A percentile compares a stretch with the other conserved stretches of the same genome.
Evolutionary conservation across 1,284 basidiomycete species (phyloP).

Genomic region (Leccinum griseonigrum): DNA sequence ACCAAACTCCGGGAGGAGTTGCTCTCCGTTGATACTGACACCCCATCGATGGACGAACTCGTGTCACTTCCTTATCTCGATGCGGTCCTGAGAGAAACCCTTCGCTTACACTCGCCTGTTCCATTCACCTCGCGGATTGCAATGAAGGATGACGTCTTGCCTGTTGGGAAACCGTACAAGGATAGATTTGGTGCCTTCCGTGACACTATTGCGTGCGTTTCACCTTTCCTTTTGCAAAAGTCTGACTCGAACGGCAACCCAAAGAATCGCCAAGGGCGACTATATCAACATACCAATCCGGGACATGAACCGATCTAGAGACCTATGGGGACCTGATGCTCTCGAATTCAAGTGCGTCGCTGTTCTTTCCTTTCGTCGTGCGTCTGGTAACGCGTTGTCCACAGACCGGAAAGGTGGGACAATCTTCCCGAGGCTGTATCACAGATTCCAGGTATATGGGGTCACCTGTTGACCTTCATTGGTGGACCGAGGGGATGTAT

Average conservation of each 20-base stretch:
- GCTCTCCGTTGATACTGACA: constrained; percentile 43
- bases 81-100: constrained; percentile 61
- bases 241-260: not conserved
- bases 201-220: constrained; percentile 22
- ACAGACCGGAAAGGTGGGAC: constrained; percentile 58
- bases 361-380: not conserved
- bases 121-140: constrained; percentile 50
- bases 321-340: constrained; percentile 47
- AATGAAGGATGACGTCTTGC: constrained; percentile 55
- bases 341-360: constrained; percentile 24
- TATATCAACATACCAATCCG: constrained; percentile 38
- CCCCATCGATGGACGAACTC: constrained; percentile 58
- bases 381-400: constrained; percentile 15
- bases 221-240: not conserved
- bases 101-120: constrained; percentile 67
- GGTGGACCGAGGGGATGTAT: constrained; percentile 63
- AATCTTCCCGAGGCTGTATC: constrained; percentile 43
- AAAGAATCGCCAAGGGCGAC: constrained; percentile 39
- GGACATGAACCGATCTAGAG: constrained; percentile 38
- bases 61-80: constrained; percentile 59
- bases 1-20: constrained; percentile 69
- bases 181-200: constrained; percentile 40
- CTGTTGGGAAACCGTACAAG: constrained; percentile 45
- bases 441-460: constrained; percentile 57
- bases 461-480: constrained; percentile 58